phyloP scores from a whole-genome alignment of 2,329 filamentous ascomycete species.

The Beauveria rudraprayagi region DNA sequence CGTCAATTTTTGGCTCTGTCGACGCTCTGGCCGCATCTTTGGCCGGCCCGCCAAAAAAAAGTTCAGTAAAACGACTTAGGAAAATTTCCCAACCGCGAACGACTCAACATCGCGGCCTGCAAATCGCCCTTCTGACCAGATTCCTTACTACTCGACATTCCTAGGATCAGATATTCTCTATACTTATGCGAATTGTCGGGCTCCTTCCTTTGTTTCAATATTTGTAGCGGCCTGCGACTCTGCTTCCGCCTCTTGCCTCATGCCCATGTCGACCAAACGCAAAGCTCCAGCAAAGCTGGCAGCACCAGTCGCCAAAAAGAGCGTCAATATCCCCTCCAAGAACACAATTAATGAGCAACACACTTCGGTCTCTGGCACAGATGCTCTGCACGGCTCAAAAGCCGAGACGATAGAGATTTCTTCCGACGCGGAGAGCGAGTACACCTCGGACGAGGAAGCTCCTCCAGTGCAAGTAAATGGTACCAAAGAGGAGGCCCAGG shows the following conservation, averaged over 20 bases:
- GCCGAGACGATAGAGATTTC: slow-evolving; percentile 48
- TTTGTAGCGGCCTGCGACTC: neutral
- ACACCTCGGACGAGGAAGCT: slow-evolving; percentile 38
- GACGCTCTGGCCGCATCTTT: neutral
- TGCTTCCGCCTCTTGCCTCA: slow-evolving; percentile 11
- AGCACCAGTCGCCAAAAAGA: slow-evolving; percentile 44
- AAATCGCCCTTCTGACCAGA: neutral
- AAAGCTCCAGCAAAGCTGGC: slow-evolving; percentile 52
- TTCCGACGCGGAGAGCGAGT: slow-evolving; percentile 44
- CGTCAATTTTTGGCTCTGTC: neutral
- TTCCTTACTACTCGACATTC: neutral
- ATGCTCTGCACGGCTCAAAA: slow-evolving; percentile 29
- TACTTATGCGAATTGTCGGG: too few relatives aligned
- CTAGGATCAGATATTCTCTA: neutral
- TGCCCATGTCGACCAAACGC: slow-evolving; percentile 51
- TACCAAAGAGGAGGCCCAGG: slow-evolving; percentile 12
- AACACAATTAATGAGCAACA: slow-evolving; percentile 50
- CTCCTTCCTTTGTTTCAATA: neutral
- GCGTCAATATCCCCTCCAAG: slow-evolving; percentile 42
- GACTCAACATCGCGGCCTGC: neutral
- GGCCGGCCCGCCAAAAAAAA: slow-evolving; percentile 14
- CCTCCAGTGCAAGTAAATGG: slow-evolving; percentile 12
- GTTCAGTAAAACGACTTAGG: slow-evolving; percentile 8
- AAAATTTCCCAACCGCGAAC: slow-evolving; percentile 11
- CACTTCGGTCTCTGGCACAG: slow-evolving; percentile 41